Conservation (phyloP, 1,139 yeast genomes). For the Zygosaccharomyces sapae region DNA sequence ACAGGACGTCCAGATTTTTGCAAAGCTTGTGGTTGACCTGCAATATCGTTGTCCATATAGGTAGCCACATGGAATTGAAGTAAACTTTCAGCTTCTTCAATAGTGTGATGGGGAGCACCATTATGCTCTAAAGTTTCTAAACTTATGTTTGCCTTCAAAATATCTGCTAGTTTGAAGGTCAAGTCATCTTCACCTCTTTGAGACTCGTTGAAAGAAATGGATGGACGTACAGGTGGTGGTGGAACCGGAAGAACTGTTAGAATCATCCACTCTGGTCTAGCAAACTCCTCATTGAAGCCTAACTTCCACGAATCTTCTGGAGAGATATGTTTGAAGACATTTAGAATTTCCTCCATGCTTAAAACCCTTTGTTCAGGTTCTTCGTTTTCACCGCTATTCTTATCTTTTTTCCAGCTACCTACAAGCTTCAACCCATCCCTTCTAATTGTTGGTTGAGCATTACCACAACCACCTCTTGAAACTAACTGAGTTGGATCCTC, state of each 20-base stretch:
- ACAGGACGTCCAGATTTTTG: slow-evolving; percentile 99
- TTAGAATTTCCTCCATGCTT: slow-evolving; percentile 83
- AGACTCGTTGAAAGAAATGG: slow-evolving; percentile 96
- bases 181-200: slow-evolving; percentile 99
- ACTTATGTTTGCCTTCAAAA: slow-evolving; percentile 90
- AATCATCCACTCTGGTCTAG: slow-evolving; percentile 98
- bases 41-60: slow-evolving; percentile 98
- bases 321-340: slow-evolving; percentile 87
- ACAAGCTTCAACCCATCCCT: slow-evolving; percentile 92
- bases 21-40: slow-evolving; percentile 99
- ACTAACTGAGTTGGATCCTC: slow-evolving; percentile 51
- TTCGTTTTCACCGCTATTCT: slow-evolving; percentile 64
- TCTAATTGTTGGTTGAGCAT: slow-evolving; percentile 91
- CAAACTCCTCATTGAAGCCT: slow-evolving; percentile 93
- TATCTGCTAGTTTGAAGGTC: slow-evolving; percentile 95
- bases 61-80: slow-evolving; percentile 99
- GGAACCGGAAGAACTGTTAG: slow-evolving; percentile 98
- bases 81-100: slow-evolving; percentile 91
- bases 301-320: slow-evolving; percentile 74
- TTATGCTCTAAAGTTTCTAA: slow-evolving; percentile 96
- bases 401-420: slow-evolving; percentile 96
- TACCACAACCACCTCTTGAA: slow-evolving; percentile 97
- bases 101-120: slow-evolving; percentile 98
- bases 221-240: slow-evolving; percentile 98
- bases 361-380: slow-evolving; percentile 90